These are phyloP conservation scores for Ganoderma sp. DNA, from an alignment of 1,284 basidiomycete genomes.

Conservation along the genomic window DNA sequence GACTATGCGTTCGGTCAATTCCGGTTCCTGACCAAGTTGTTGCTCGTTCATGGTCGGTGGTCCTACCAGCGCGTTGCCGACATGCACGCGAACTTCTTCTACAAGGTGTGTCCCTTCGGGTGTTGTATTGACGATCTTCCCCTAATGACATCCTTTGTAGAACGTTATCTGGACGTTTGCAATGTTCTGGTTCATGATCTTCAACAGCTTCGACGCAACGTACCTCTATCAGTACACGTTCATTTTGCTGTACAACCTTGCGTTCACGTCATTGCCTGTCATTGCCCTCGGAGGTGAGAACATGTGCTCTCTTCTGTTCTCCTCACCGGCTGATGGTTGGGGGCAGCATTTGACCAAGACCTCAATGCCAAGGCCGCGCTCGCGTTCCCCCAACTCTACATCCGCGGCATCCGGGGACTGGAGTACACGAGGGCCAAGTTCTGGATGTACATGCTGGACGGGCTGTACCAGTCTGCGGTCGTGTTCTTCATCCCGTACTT, in stretches of 20 bases:
- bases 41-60: constrained; percentile 96
- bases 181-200: constrained; percentile 94
- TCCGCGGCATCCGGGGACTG: constrained; percentile 89
- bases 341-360: constrained; percentile 98
- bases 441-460: constrained; percentile 95
- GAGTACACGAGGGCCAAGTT: constrained; percentile 94
- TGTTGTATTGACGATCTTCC: no score
- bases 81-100: constrained; percentile 98
- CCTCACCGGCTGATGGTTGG: constrained; percentile 25
- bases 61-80: constrained; percentile 96
- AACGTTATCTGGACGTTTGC: constrained; percentile 92
- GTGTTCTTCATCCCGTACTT: constrained; percentile 91
- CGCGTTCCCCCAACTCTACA: constrained; percentile 93
- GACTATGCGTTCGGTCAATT: constrained; percentile 99
- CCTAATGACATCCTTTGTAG: no score
- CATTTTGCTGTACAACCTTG: constrained; percentile 87
- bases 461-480: constrained; percentile 89
- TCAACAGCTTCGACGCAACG: constrained; percentile 93
- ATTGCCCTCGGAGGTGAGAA: constrained; percentile 83
- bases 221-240: constrained; percentile 98
- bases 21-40: constrained; percentile 88
- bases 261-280: constrained; percentile 95
- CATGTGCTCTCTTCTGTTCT: constrained; percentile 4
- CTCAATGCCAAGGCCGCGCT: constrained; percentile 89
- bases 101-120: constrained; percentile 68